Percentiles rank a stretch among this genome's conserved stretches.
These are phyloP conservation scores for Zizania latifolia DNA, from an alignment of 176 grass and related monocot genomes.

Conservation along the genomic window DNA sequence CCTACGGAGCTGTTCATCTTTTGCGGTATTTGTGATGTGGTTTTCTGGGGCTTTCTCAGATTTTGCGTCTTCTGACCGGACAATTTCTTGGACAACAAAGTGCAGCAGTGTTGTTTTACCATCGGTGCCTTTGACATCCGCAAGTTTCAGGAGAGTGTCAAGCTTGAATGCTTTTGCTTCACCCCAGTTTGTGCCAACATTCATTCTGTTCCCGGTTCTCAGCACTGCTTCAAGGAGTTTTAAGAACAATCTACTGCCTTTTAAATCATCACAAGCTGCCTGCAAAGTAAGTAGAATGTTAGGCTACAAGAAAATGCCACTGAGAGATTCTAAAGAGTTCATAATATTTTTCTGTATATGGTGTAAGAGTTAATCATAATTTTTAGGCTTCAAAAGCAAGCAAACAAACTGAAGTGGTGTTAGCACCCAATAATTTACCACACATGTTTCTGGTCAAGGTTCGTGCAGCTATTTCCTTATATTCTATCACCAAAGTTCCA, in stretches of 20 bases:
- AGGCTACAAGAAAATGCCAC: not conserved
- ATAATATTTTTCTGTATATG: not conserved
- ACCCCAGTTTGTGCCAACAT: slow-evolving; percentile 73
- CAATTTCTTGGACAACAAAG: slow-evolving; percentile 84
- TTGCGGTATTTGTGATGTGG: slow-evolving; percentile 25
- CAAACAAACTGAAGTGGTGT: not conserved
- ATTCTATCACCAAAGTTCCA: not conserved
- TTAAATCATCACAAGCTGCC: slow-evolving; percentile 89
- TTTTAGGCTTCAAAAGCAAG: not conserved
- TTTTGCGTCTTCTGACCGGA: slow-evolving; percentile 61
- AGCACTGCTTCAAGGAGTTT: slow-evolving; percentile 91
- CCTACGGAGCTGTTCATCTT: slow-evolving; percentile 57
- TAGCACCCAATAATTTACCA: not conserved
- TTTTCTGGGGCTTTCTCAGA: slow-evolving; percentile 28
- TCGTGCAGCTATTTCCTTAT: too few relatives aligned
- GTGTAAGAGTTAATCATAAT: not conserved
- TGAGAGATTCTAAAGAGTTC: not conserved
- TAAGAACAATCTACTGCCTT: slow-evolving; percentile 69
- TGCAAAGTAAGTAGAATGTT: slow-evolving; percentile 23
- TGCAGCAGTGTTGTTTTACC: slow-evolving; percentile 88
- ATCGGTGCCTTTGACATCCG: slow-evolving; percentile 72
- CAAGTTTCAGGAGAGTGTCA: slow-evolving; percentile 86
- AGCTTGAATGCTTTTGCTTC: slow-evolving; percentile 91
- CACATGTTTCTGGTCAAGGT: too few relatives aligned
- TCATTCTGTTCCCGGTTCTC: slow-evolving; percentile 86